phyloP scores from a whole-genome alignment of 768 basidiomycete species.

The Panellus pusillus region DNA sequence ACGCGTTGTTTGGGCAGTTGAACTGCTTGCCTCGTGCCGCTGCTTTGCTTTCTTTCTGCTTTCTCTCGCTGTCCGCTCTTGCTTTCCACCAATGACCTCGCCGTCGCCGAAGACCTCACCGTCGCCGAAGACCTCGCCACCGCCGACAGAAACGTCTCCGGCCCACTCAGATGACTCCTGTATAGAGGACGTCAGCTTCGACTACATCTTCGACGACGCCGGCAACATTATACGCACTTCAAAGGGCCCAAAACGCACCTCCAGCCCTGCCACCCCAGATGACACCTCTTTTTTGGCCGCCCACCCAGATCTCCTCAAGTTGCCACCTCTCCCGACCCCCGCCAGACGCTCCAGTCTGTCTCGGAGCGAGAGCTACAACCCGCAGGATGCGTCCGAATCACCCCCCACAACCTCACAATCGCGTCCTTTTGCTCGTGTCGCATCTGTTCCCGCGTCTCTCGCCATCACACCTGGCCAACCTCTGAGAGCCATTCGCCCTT shows the following conservation, averaged over 20 bases:
- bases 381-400: slow-evolving; percentile 18
- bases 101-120: neutral
- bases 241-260: slow-evolving; percentile 42
- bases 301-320: slow-evolving; percentile 38
- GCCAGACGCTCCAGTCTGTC: slow-evolving; percentile 27
- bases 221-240: slow-evolving; percentile 56
- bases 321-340: slow-evolving; percentile 24
- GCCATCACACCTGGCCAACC: slow-evolving; percentile 31
- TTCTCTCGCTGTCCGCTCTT: slow-evolving; percentile 1
- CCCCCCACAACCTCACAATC: slow-evolving; percentile 26
- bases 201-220: slow-evolving; percentile 56
- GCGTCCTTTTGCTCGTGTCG: slow-evolving; percentile 66
- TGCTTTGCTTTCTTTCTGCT: slow-evolving; percentile 1
- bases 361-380: slow-evolving; percentile 29
- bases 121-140: slow-evolving; percentile 27
- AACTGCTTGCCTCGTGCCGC: too few relatives aligned
- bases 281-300: slow-evolving; percentile 32
- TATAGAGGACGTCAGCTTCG: slow-evolving; percentile 64
- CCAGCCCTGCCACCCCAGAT: slow-evolving; percentile 44
- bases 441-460: slow-evolving; percentile 57
- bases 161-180: slow-evolving; percentile 56
- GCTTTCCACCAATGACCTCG: neutral
- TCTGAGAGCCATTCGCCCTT: slow-evolving; percentile 24
- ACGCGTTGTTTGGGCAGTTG: too few relatives aligned
- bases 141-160: slow-evolving; percentile 27